phyloP scores from a whole-genome alignment of 1,284 basidiomycete genomes.

The Fomitopsis schrenkii region DNA sequence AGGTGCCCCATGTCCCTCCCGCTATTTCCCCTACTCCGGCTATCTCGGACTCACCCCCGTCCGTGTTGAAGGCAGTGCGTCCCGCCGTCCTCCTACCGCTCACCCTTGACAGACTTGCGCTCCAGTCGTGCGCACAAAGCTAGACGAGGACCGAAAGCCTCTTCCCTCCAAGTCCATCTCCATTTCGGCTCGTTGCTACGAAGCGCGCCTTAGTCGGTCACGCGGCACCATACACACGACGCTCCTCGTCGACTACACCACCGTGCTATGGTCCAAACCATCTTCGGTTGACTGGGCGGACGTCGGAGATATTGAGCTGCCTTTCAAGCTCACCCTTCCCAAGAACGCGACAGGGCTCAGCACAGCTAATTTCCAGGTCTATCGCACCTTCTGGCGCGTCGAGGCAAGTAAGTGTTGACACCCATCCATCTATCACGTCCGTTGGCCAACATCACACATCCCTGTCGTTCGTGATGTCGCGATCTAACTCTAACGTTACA shows the following conservation, averaged over 20 bases:
- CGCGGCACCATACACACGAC: slow-evolving; percentile 49
- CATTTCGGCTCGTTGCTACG: slow-evolving; percentile 74
- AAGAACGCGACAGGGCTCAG: slow-evolving; percentile 60
- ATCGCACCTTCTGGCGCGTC: slow-evolving; percentile 75
- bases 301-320: slow-evolving; percentile 59
- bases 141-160: slow-evolving; percentile 67
- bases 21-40: slow-evolving; percentile 72
- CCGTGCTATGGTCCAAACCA: slow-evolving; percentile 67
- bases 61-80: slow-evolving; percentile 70
- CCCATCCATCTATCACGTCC: slow-evolving; percentile 17
- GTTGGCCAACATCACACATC: slow-evolving; percentile 8
- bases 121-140: slow-evolving; percentile 60
- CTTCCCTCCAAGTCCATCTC: slow-evolving; percentile 59
- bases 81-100: slow-evolving; percentile 7
- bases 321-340: slow-evolving; percentile 70
- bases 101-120: slow-evolving; percentile 10
- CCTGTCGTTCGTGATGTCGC: slow-evolving; percentile 3
- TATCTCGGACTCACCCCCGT: slow-evolving; percentile 78
- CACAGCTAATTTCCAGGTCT: slow-evolving; percentile 70
- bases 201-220: slow-evolving; percentile 60
- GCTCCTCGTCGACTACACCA: slow-evolving; percentile 60
- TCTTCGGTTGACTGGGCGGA: slow-evolving; percentile 49
- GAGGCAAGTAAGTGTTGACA: slow-evolving; percentile 61
- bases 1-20: slow-evolving; percentile 61
- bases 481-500: slow-evolving; percentile 24